Base-by-base conservation (phyloP, 2,329 filamentous ascomycete genomes). In the Colletotrichum aenigma region DNA sequence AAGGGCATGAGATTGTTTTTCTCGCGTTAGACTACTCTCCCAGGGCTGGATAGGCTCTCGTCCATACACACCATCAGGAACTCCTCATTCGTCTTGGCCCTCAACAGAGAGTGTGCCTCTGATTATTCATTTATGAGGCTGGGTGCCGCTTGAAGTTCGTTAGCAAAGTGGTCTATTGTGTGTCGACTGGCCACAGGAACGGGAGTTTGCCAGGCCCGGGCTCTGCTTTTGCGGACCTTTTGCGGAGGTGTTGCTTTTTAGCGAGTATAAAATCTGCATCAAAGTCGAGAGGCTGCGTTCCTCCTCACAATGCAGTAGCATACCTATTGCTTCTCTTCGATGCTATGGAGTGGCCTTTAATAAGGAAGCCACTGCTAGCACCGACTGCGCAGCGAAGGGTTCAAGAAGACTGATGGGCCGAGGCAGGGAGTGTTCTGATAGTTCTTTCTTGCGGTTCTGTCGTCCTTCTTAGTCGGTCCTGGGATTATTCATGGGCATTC, bases 151-250 rank as follows among this genome's bases (percentile, higher is more conserved):
- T 4, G n/a, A 48, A 1, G 10, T 7, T 48, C 3, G 2, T 21
- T n/a, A 4, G 2, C n/a, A 10, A 21, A 48, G 43, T 18, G 7
- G n/a, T 1, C 43, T 48, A 10, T 6, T 4, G 7, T 1, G 0
- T 10, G 3, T 48, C 43, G 0, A 48, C n/a, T 10, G 2, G 18
- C 0, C 43, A 3, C 4, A 1, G 43, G 3, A 48, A 21, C n/a
- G 10, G n/a, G 38, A 18, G 4, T 3, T n/a, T 43, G 18, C 38
- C 1, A 43, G 38, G 1, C 3, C 6, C n/a, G 5, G 9, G 18
- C 38, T 43, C 38, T n/a, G 0, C 3, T 43, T 43, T 43, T 43
- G 18, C 38, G 0, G 7, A n/a, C n/a, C 18, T 43, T n/a, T 9
- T 43, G 36, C 4, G 36, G 16, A 18, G 16, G 4, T 3, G 8